Evolutionary conservation across 2,329 filamentous ascomycete species (phyloP).

Genomic region (Nothomitra cinnamomea): DNA sequence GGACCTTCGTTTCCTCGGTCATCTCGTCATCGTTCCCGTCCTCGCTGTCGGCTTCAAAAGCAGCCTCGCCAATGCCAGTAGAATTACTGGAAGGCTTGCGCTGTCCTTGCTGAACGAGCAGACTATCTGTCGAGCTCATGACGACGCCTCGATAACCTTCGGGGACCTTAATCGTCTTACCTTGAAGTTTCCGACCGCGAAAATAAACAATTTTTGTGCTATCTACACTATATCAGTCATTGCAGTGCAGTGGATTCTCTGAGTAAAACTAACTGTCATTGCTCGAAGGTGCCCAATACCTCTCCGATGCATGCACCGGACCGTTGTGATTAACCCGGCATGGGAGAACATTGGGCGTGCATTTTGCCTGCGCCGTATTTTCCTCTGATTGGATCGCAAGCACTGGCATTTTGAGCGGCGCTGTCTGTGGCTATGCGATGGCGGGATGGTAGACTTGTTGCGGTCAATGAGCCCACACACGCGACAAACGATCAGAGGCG

Average conservation of each 20-base stretch:
- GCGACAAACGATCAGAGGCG: no score
- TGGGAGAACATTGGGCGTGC: constrained; percentile 57
- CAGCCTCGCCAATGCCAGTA: constrained; percentile 11
- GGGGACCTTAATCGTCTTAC: constrained; percentile 48
- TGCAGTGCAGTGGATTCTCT: no score
- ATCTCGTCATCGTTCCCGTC: constrained; percentile 26
- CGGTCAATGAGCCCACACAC: no score
- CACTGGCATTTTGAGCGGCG: background rate
- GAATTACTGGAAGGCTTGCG: background rate
- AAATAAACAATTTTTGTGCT: constrained; percentile 45
- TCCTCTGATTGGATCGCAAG: background rate
- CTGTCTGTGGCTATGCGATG: no score
- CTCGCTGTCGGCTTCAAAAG: constrained; percentile 14
- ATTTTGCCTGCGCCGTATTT: constrained; percentile 16
- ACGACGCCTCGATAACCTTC: constrained; percentile 52
- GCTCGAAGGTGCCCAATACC: constrained; percentile 52
- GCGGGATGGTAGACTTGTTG: no score
- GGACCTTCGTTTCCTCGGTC: constrained; percentile 33
- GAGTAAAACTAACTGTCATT: constrained; percentile 20
- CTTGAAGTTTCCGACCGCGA: constrained; percentile 63
- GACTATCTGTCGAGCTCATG: constrained; percentile 27
- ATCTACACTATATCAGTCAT: constrained; percentile 23
- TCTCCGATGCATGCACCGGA: constrained; percentile 40
- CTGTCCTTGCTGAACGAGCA: constrained; percentile 9
- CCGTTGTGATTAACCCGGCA: constrained; percentile 69